Evolutionary conservation across 163 green algal species (phyloP).

Genomic region (Chlorella variabilis): DNA sequence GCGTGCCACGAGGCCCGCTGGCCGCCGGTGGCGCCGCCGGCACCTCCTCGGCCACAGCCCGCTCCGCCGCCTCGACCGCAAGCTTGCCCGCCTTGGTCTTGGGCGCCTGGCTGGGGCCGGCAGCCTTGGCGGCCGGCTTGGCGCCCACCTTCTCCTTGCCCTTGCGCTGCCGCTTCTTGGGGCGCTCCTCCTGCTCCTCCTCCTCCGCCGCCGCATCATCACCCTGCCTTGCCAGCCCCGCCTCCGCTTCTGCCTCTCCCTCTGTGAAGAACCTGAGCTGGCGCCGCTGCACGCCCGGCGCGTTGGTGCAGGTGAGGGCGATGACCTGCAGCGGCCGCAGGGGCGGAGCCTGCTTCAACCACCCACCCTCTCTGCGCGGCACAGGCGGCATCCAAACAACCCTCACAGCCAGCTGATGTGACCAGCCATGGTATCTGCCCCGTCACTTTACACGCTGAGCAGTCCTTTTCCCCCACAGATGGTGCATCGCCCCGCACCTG

Average conservation of each 20-base stretch:
- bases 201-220: not conserved
- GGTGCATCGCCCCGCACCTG: not conserved
- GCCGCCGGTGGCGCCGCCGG: conserved; percentile 30
- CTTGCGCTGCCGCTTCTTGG: conserved; percentile 17
- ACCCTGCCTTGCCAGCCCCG: not conserved
- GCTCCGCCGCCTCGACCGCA: conserved; percentile 17
- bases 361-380: no score
- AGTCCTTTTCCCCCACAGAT: not conserved
- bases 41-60: conserved; percentile 9
- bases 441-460: no score
- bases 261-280: conserved; percentile 5
- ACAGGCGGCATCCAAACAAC: no score
- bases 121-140: not conserved
- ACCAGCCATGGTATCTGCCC: no score
- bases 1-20: conserved; percentile 56
- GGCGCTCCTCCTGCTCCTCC: not conserved
- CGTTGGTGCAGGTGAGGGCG: conserved; percentile 67
- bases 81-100: conserved; percentile 10
- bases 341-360: not conserved
- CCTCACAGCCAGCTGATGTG: no score
- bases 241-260: no score
- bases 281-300: conserved; percentile 33
- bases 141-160: conserved; percentile 6
- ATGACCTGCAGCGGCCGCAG: conserved; percentile 46
- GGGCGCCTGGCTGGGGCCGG: not conserved